Conservation (phyloP, 129 eudicot species). For the Tagetes patula region DNA sequence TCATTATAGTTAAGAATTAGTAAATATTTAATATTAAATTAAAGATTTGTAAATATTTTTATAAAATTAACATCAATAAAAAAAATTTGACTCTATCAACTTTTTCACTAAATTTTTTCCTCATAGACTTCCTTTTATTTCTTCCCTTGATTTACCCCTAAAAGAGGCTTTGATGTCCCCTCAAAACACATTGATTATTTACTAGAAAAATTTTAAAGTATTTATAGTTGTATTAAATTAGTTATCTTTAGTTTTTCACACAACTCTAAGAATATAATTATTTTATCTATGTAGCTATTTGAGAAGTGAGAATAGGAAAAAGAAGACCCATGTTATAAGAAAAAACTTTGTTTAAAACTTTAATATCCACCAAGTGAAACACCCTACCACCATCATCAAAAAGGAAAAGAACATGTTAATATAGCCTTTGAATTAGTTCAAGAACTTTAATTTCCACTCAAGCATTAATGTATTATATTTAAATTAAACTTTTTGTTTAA, state of each 20-base stretch:
- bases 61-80: too few species aligned
- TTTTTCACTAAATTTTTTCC: too few species aligned
- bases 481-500: neutral
- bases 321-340: neutral
- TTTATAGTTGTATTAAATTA: neutral
- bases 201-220: neutral
- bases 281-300: neutral
- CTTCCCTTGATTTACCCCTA: too few species aligned
- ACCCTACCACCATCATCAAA: slow-evolving; percentile 24
- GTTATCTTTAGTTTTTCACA: neutral
- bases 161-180: too few species aligned
- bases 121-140: too few species aligned
- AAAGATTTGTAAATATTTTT: too few species aligned
- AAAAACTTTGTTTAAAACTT: slow-evolving; percentile 16
- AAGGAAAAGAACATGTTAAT: slow-evolving; percentile 28
- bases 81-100: too few species aligned
- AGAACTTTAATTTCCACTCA: slow-evolving; percentile 29
- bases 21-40: too few species aligned
- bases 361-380: slow-evolving; percentile 13
- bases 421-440: slow-evolving; percentile 22
- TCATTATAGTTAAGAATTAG: too few species aligned
- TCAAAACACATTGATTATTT: too few species aligned
- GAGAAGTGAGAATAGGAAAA: neutral
- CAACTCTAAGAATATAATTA: neutral
- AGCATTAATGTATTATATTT: slow-evolving; percentile 9